Conservation (phyloP, 2,329 filamentous ascomycete genomes). For the Dactylonectria estremocensis region DNA sequence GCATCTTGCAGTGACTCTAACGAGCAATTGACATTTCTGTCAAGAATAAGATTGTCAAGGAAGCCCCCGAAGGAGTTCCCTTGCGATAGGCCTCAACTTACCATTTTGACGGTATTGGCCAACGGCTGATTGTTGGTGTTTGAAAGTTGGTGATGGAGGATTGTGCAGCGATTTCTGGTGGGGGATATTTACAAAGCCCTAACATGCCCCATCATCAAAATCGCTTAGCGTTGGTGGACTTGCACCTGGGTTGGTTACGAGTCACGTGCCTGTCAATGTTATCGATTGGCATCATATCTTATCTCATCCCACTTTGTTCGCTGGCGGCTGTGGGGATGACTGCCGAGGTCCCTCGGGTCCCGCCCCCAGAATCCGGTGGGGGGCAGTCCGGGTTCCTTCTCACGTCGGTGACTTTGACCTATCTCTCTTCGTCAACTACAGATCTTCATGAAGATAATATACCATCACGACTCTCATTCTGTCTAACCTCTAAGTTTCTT, state of each 20-base stretch:
- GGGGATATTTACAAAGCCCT: constrained; percentile 60
- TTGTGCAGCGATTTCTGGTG: constrained; percentile 54
- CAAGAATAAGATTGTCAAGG: constrained; percentile 48
- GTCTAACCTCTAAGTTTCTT: constrained; percentile 50
- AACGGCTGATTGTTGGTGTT: constrained; percentile 57
- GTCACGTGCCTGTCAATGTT: constrained; percentile 43
- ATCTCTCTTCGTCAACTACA: background rate
- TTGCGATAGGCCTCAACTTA: constrained; percentile 69
- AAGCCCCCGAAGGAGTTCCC: constrained; percentile 32
- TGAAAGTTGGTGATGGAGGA: constrained; percentile 53
- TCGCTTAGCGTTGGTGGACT: constrained; percentile 38
- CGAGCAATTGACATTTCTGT: constrained; percentile 64
- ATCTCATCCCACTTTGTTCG: constrained; percentile 2
- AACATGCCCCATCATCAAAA: constrained; percentile 45
- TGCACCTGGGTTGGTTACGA: constrained; percentile 58
- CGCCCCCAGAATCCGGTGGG: constrained; percentile 22
- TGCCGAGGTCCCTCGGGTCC: constrained; percentile 46
- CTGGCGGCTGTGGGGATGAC: constrained; percentile 32
- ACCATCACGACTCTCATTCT: background rate
- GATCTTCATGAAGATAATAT: background rate
- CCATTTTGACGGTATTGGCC: constrained; percentile 76
- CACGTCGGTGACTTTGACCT: background rate
- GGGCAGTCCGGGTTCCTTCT: constrained; percentile 16
- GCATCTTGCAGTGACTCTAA: constrained; percentile 96
- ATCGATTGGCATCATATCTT: constrained; percentile 28